Base-by-base conservation (phyloP, 2,329 filamentous ascomycete genomes). In the Pseudogymnoascus verrucosus region DNA sequence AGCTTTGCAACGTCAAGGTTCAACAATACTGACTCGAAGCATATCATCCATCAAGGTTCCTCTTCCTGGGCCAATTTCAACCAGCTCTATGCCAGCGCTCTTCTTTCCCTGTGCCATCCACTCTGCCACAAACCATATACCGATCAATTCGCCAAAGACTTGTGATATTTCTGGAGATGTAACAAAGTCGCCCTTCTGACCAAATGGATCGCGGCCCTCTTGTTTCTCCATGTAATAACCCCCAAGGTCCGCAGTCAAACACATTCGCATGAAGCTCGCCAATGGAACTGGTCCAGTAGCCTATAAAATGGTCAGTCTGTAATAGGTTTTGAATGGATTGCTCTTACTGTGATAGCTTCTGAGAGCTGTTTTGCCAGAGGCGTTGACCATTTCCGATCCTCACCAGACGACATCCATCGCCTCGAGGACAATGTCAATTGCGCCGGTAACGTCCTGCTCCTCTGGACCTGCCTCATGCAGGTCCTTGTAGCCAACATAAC, bases 31-130 rank as follows among this genome's bases (percentile, higher is more conserved):
- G 80, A 95, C 91, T 70, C 95, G 83, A 69, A 99, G 78, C 78
- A 98, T 90, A 78, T 99, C 95, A 76, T 93, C 91, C 93, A 99
- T 99, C 70, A 99, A 78, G 12, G 95, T 99, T 12, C 95, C 95
- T 74, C 93, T 86, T 11, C 95, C 95, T 3, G 95, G 95, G 0
- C 95, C 95, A 69, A 98, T 87, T 76, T 99, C 95, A 72, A 99
- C 91, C 67, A 99, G 80, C 74, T 97, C 89, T 14, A 97, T 87
- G 26, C 90, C 91, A 31, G 83, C 80, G 65, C 79, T 84, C 63
- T 84, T 89, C 65, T 82, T 83, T 14, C 92, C 93, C 75, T 99
- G 95, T 42, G 89, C 89, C 75, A 98, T 90, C 93, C 95, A 99
- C 80, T 99, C 95, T 44, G 93, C 88, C 61, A 98, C 88, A 66